These are phyloP conservation scores for Boletellus sp. DNA, from an alignment of 1,284 basidiomycete species.

Conservation along the genomic window DNA sequence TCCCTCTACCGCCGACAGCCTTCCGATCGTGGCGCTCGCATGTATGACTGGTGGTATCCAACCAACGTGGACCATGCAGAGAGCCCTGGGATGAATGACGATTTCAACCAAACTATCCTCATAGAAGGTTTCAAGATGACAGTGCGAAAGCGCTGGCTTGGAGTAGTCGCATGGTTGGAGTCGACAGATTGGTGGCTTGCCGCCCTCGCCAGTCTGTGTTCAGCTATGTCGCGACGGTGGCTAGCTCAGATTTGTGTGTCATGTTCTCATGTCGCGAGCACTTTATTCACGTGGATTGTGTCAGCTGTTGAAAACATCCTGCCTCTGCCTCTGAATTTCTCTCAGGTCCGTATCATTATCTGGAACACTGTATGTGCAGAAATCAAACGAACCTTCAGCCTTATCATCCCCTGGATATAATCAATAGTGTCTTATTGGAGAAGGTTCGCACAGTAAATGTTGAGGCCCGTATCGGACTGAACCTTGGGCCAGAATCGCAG, in stretches of 20 bases:
- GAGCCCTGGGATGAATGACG: no score
- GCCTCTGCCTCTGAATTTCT: neutral
- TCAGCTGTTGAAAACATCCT: neutral
- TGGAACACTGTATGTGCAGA: no score
- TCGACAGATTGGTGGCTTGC: neutral
- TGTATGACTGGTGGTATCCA: neutral
- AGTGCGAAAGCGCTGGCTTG: neutral
- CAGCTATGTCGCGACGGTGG: neutral
- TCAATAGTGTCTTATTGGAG: neutral
- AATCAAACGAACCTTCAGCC: neutral
- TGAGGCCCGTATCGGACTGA: neutral
- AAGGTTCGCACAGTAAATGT: neutral
- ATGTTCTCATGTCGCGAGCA: neutral
- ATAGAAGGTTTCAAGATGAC: slow-evolving; percentile 13
- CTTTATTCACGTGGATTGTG: no score
- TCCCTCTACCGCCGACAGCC: neutral
- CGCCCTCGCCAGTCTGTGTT: neutral
- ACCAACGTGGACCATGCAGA: neutral
- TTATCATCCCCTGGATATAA: neutral
- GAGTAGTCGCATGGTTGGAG: neutral
- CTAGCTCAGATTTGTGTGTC: neutral
- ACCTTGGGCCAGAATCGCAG: neutral
- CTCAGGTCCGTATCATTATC: neutral
- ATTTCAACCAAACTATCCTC: slow-evolving; percentile 8
- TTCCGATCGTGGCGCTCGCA: neutral